Conservation (phyloP, 2,329 filamentous ascomycete genomes). For the Helotiales sp. region DNA sequence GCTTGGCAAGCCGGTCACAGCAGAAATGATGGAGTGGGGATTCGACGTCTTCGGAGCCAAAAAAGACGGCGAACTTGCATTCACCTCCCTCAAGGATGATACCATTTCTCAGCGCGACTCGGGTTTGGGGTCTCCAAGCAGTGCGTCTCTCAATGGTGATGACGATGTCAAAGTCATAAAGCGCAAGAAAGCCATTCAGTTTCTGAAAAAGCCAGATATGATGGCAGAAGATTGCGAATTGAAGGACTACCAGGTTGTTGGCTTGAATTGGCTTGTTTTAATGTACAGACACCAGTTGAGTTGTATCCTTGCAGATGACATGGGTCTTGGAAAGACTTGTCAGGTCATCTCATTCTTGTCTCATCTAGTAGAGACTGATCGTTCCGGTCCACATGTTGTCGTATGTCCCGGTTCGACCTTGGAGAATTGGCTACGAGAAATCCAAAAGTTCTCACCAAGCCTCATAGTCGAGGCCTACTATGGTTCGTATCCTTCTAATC, state of each 20-base stretch:
- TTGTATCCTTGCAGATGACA: conserved; percentile 94
- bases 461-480: conserved; percentile 74
- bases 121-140: conserved; percentile 64
- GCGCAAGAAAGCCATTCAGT: conserved; percentile 30
- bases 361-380: conserved; percentile 70
- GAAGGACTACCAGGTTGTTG: conserved; percentile 93
- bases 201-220: conserved; percentile 60
- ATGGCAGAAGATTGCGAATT: conserved; percentile 77
- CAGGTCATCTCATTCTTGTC: conserved; percentile 93
- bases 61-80: conserved; percentile 58
- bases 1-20: conserved; percentile 65
- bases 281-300: conserved; percentile 78
- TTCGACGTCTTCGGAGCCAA: conserved; percentile 61
- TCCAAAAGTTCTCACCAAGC: conserved; percentile 78
- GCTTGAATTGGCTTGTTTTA: conserved; percentile 90
- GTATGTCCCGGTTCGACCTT: conserved; percentile 92
- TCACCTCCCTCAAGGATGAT: conserved; percentile 46
- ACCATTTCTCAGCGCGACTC: conserved; percentile 54
- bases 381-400: conserved; percentile 74
- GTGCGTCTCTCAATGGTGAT: conserved; percentile 36
- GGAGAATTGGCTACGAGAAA: conserved; percentile 94
- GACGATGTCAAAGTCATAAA: conserved; percentile 41
- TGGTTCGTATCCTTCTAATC: conserved; percentile 21
- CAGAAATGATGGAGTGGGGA: conserved; percentile 68
- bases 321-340: conserved; percentile 95